Conservation (phyloP, 352 stramenopile species). For the Phytopythium delawarense region DNA sequence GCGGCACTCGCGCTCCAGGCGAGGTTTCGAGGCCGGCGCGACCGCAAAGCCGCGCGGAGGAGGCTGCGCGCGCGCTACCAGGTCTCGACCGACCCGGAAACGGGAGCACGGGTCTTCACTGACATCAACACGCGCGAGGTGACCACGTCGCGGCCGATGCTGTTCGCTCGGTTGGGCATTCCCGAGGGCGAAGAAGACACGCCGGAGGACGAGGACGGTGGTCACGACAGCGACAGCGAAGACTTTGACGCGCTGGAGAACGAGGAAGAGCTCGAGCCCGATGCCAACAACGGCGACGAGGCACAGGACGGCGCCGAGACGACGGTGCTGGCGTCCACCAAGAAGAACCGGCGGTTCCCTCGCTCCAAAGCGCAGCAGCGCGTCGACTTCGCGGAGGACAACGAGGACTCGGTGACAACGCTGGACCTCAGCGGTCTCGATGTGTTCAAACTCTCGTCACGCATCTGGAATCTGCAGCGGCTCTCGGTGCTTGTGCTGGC, state of each 20-base stretch:
- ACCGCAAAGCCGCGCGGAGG: conserved; percentile 22
- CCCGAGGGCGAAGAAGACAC: conserved; percentile 17
- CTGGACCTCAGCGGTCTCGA: conserved; percentile 53
- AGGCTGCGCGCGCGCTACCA: conserved; percentile 36
- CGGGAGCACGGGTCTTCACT: conserved; percentile 41
- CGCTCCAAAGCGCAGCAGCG: conserved; percentile 55
- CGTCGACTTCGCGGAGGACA: conserved; percentile 51
- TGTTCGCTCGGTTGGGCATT: conserved; percentile 31
- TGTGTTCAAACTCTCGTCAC: conserved; percentile 51
- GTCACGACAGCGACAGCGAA: conserved; percentile 26
- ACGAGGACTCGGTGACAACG: conserved; percentile 8
- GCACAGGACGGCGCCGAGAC: conserved; percentile 22
- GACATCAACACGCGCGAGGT: conserved; percentile 30
- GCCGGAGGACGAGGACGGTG: conserved; percentile 13
- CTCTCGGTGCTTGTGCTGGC: conserved; percentile 38
- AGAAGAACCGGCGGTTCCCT: conserved; percentile 32
- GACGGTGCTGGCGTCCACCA: neutral
- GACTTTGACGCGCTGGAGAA: conserved; percentile 33
- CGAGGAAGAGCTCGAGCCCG: conserved; percentile 21
- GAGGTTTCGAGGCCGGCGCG: conserved; percentile 30
- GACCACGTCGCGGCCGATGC: conserved; percentile 30
- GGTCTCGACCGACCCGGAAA: conserved; percentile 28
- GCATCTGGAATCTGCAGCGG: conserved; percentile 65
- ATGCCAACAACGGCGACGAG: conserved; percentile 12
- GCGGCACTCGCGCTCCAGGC: conserved; percentile 47